Base-by-base conservation (phyloP, 2,329 filamentous ascomycete species). In the Pseudonectria foliicola region DNA sequence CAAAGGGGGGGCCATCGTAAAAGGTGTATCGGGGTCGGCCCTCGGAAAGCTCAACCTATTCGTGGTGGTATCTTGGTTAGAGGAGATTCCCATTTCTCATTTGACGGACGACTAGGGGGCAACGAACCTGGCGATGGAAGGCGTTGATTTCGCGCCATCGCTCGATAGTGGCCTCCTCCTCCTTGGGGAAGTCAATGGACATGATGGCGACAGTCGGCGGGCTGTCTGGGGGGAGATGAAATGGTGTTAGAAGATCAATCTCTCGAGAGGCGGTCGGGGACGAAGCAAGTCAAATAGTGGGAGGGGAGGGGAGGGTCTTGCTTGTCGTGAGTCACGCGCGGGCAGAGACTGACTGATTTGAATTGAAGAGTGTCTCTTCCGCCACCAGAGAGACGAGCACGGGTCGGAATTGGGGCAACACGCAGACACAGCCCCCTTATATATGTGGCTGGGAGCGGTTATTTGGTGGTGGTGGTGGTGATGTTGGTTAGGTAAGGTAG, bases 131-230 rank as follows among this genome's bases (percentile, higher is more conserved):
- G 44, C 82, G 80, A 57, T 85, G 77, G 61, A 96, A 96, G 49
- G 92, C 92, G 55, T 90, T 76, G 59, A 94, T 92, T 58, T 92
- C 85, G 57, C 81, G 83, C 92, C 90, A 98, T 66, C 79, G 75
- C 58, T 81, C 70, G 61, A 96, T 80, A 61, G 89, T 76, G 44
- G 70, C 75, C 68, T 93, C 84, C 73, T 96, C 90, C 64, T 92
- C 85, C 62, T 85, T 83, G 38, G 90, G 84, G 62, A 96, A 96
- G 66, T 90, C 78, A 68, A 96, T 90, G 56, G 83, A 86, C 83
- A 89, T 87, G 48, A 43, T 60, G 48, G 48, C 43, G 33, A 29
- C 30, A 12, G 32, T 31, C 30, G 25, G 28, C 11, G 25, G 13
- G 15, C n/a, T n/a, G 15, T 14, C 11, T 11, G 10, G 16, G 26